Evolutionary conservation across 371 early-diverging fungal species (phyloP), one percentile per base, ranked within the genome.

Genomic region (Mortierella polycephala): DNA sequence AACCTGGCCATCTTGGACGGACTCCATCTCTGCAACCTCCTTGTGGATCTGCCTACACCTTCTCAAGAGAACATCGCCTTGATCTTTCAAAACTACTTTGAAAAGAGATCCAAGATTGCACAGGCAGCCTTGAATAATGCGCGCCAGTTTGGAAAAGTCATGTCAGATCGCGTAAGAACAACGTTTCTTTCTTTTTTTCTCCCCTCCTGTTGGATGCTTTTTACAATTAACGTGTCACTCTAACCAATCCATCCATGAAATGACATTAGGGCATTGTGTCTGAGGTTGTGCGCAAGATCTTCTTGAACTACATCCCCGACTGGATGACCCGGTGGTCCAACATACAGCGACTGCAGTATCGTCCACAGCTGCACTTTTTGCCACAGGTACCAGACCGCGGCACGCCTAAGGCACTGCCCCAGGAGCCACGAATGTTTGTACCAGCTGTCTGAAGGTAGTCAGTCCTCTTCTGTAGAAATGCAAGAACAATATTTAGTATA

Each of bases 131-230:
- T 79, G 52, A 55, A 53, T 21, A 79, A 79, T 21, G 69, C 80
- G 9, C 69, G 74, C 9, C 69, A 69, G 18, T 79, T 79, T 66
- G 80, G 80, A 13, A 79, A 73, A 51, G 67, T 79, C 57, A 79
- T 79, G 80, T 71, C 71, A 8, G 64, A 71, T 21, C 59, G 68
- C 39, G 77, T 76, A 76, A 23, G 60, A 14, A 18, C 18, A 16
- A 16, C 53, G 5, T 47, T 47, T 10, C 12, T 2, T 12, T 18
- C 47, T 60, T 20, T 40, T 14, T 40, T n/a, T 42, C 16, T 30
- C 0, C 7, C 14, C 18, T 46, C 23, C 5, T 1, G 21, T 9
- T 2, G 20, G 4, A 42, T n/a, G 44, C 14, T 30, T 4, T 30
- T 11, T 21, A 40, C 10, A 10, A 14, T 11, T 18, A 7, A 13